Evolutionary conservation across 352 stramenopile species (phyloP), one percentile per base, ranked within the genome.

Genomic region (Globisporangium abappressorium): DNA sequence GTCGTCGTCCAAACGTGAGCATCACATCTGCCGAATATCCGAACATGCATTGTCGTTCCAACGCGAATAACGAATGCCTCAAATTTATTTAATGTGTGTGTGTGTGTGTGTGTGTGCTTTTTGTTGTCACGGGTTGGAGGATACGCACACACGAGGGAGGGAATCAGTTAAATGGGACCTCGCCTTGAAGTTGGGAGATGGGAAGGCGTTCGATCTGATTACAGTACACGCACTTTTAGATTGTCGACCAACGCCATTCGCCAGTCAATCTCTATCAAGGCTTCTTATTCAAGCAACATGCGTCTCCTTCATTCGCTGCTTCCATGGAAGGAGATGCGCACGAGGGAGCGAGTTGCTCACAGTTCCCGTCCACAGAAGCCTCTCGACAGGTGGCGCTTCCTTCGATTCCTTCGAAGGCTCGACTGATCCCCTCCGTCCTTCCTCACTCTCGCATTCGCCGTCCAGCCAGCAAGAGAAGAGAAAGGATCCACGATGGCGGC

Each of bases 401-500:
- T 43, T 4, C 30, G 30, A 4, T 33, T 33, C 30, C 30, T 33
- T 33, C 0, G 30, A 33, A 33, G 30, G 30, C 30, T 33, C 30
- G 3, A 33, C 30, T 33, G 30, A 33, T 33, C 30, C 30, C 30
- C 5, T 33, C 30, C 30, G 30, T 5, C 30, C 30, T 33, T 28
- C 6, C 22, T 26, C 43, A 66, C 26, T 60, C 18, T n/a, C 18
- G 28, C 30, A 60, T 60, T 60, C 20, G 8, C 9, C 55, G 30
- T 28, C 30, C 55, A 30, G 55, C 46, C 46, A 41, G 28, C 30
- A 46, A 18, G 38, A 47, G 38, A 47, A 47, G 38, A 47, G 38
- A 28, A 26, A 22, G 7, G 55, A 33, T 33, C 30, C 30, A 5
- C 30, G 30, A 60, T 69, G 66, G 66, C 60, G 20, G 34, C 58